Conservation (phyloP, 352 stramenopile species). For the Phytophthora uliginosa region DNA sequence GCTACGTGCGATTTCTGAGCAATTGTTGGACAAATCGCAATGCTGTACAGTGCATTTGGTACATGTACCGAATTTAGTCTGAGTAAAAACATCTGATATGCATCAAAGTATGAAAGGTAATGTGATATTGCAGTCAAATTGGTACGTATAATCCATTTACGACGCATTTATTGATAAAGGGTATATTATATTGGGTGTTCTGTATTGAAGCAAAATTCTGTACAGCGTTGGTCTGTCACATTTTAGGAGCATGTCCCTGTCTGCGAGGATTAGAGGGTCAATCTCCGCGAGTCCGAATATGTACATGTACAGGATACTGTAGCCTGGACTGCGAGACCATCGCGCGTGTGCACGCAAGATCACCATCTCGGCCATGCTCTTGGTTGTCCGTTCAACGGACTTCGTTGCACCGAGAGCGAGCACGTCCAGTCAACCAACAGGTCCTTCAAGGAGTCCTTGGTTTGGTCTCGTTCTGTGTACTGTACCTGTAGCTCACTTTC, state of each 20-base stretch:
- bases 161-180: too few species aligned
- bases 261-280: constrained; percentile 37
- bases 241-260: constrained; percentile 26
- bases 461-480: background rate
- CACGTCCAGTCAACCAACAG: constrained; percentile 32
- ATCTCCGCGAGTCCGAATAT: constrained; percentile 6
- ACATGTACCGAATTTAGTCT: constrained; percentile 11
- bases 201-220: too few species aligned
- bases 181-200: too few species aligned
- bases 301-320: background rate
- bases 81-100: too few species aligned
- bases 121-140: too few species aligned
- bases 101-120: too few species aligned
- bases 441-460: background rate
- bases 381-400: constrained; percentile 18
- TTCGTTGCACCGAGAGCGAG: constrained; percentile 29
- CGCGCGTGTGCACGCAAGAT: constrained; percentile 11
- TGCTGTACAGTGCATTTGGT: background rate
- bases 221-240: constrained; percentile 27
- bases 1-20: constrained; percentile 9
- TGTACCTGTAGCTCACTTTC: constrained; percentile 25
- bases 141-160: too few species aligned
- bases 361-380: constrained; percentile 29
- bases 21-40: constrained; percentile 19
- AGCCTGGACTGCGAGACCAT: background rate